Evolutionary conservation across 805 yeast genomes (phyloP).

Genomic region (Sungouiella thailandica): DNA sequence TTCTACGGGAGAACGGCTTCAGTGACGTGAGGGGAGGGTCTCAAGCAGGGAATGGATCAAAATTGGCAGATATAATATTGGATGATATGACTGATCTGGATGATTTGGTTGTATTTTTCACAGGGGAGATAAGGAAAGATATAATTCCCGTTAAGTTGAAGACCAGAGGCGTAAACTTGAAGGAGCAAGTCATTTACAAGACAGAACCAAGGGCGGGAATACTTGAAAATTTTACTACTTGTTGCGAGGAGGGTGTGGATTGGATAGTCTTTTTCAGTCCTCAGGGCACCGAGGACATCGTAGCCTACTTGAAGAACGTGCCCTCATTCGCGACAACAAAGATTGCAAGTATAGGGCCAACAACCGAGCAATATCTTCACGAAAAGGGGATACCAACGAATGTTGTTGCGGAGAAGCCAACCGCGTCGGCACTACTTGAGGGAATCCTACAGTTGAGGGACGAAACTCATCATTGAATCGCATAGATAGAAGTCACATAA

Average conservation of each 20-base stretch:
- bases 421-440: slow-evolving; percentile 51
- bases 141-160: slow-evolving; percentile 63
- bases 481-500: neutral
- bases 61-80: slow-evolving; percentile 60
- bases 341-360: slow-evolving; percentile 89
- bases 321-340: slow-evolving; percentile 21
- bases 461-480: neutral
- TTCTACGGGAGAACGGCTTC: slow-evolving; percentile 61
- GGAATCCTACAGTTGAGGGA: slow-evolving; percentile 21
- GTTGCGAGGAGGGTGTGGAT: slow-evolving; percentile 9
- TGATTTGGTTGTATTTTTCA: slow-evolving; percentile 56
- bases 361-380: slow-evolving; percentile 63
- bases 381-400: slow-evolving; percentile 51
- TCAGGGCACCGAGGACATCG: slow-evolving; percentile 70
- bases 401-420: slow-evolving; percentile 69
- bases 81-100: slow-evolving; percentile 22
- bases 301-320: slow-evolving; percentile 30
- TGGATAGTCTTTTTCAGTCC: slow-evolving; percentile 93
- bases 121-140: slow-evolving; percentile 83
- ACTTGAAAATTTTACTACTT: slow-evolving; percentile 28
- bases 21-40: slow-evolving; percentile 63
- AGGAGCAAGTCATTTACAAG: slow-evolving; percentile 64
- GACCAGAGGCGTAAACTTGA: slow-evolving; percentile 38
- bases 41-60: slow-evolving; percentile 75
- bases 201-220: slow-evolving; percentile 53